Conservation (phyloP, 2,329 filamentous ascomycete genomes). For the Alternaria sp. region DNA sequence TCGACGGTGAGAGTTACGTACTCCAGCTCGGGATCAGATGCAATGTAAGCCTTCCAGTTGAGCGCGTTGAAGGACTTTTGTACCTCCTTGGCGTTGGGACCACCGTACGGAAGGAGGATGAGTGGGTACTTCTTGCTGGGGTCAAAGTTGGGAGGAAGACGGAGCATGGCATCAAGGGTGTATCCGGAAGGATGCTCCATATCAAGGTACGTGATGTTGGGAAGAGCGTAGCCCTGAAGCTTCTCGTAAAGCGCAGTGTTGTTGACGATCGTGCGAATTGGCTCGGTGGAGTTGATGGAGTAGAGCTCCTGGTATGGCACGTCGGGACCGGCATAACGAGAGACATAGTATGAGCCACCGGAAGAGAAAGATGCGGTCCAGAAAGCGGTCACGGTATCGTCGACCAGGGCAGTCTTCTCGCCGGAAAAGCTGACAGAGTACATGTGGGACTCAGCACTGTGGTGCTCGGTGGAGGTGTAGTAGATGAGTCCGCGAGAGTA, state of each 20-base stretch:
- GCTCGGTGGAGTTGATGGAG: conserved; percentile 60
- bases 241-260: conserved; percentile 64
- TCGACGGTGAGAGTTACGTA: conserved; percentile 73
- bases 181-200: conserved; percentile 67
- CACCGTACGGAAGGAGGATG: conserved; percentile 72
- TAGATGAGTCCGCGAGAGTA: conserved; percentile 63
- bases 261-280: conserved; percentile 65
- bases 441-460: conserved; percentile 71
- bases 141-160: conserved; percentile 69
- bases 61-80: conserved; percentile 62
- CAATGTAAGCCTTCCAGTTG: conserved; percentile 68
- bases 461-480: conserved; percentile 68
- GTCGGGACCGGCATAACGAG: conserved; percentile 69
- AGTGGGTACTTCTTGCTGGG: conserved; percentile 68
- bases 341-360: conserved; percentile 67
- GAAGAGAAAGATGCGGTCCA: conserved; percentile 72
- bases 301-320: conserved; percentile 74
- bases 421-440: conserved; percentile 69
- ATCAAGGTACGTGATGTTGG: conserved; percentile 69
- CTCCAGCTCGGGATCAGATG: conserved; percentile 70
- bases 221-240: conserved; percentile 67
- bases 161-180: conserved; percentile 68
- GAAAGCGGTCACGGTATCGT: conserved; percentile 63
- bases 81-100: conserved; percentile 68
- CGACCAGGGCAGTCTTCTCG: conserved; percentile 65